Conservation (phyloP, 177 flowering plant species). For the Vitis hybrid region DNA sequence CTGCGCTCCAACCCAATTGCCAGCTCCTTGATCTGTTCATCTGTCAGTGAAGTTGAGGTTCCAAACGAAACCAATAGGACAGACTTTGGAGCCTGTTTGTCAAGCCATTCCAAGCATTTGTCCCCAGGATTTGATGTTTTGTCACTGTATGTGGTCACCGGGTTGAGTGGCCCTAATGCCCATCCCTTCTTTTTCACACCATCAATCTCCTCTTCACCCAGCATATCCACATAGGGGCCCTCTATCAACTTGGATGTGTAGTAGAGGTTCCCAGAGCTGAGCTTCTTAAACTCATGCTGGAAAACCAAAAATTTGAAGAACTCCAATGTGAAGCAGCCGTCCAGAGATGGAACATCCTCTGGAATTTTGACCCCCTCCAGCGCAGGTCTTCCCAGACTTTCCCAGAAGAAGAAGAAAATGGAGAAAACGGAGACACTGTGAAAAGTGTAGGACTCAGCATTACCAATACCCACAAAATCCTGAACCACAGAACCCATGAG, state of each 20-base stretch:
- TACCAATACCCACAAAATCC: constrained; percentile 27
- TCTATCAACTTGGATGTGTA: constrained; percentile 45
- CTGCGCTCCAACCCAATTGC: constrained; percentile 56
- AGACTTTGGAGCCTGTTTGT: constrained; percentile 39
- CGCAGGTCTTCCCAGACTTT: constrained; percentile 15
- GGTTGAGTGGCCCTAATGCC: constrained; percentile 56
- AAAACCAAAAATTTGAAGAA: constrained; percentile 18
- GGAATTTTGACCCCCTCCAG: neutral
- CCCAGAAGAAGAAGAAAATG: constrained; percentile 15
- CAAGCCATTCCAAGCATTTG: constrained; percentile 59
- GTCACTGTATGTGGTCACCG: constrained; percentile 9
- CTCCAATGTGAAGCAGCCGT: constrained; percentile 25
- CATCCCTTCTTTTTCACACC: constrained; percentile 20
- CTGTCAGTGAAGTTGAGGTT: constrained; percentile 37
- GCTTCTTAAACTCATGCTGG: constrained; percentile 9
- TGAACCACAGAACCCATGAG: constrained; percentile 47
- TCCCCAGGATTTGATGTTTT: constrained; percentile 9
- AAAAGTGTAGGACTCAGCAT: constrained; percentile 49
- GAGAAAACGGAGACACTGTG: constrained; percentile 37
- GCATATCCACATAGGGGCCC: constrained; percentile 22
- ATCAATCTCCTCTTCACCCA: constrained; percentile 14
- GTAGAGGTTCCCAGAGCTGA: constrained; percentile 33
- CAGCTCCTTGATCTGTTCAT: constrained; percentile 44
- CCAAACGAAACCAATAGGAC: constrained; percentile 66
- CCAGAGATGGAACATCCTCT: constrained; percentile 14